Evolutionary conservation across 2,329 filamentous ascomycete genomes (phyloP), one percentile per base, ranked within the genome.

Genomic region (Furcasterigmium furcatum): DNA sequence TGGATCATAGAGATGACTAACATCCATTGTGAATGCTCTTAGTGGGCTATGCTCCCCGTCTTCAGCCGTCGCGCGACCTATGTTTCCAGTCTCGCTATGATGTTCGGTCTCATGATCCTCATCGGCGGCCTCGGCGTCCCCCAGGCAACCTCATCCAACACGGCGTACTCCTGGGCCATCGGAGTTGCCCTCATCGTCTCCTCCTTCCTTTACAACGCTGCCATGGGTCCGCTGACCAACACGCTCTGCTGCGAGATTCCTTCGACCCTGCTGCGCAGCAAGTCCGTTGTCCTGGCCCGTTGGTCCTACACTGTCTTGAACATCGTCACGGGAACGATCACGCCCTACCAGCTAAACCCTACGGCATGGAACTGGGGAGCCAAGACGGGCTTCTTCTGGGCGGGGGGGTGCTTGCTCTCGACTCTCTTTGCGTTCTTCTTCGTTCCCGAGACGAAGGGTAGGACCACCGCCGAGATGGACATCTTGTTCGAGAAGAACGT

Each of bases 201-300:
- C 14, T 22, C 24, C 16, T 22, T 61, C 38, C 58, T 61, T 3
- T 72, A 71, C 52, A 67, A 67, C 53, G 54, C 63, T 38, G 71
- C 68, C 1, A 59, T 73, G 7, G 73, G 71, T 1, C 69, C 70
- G 2, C 59, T 71, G 9, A 62, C 63, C 6, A 73, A 71, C 52
- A 59, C 64, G 5, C 29, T 47, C 9, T 32, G 43, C 16, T 34
- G 39, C 12, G 45, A 47, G 22, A 47, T 47, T 12, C 41, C 45
- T 8, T 40, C 45, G 8, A 47, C 45, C 9, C 45, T 41, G 4
- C 41, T 47, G 3, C 41, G 45, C 9, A 47, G 43, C 45, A 47
- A 47, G 25, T 43, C 45, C 5, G 45, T 47, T n/a, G 45, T 42
- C 2, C 20, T 44, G 13, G 45, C 45, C 3, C 45, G 45, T 20